phyloP scores from a whole-genome alignment of 768 basidiomycete genomes.

The Chalciporus chontae region DNA sequence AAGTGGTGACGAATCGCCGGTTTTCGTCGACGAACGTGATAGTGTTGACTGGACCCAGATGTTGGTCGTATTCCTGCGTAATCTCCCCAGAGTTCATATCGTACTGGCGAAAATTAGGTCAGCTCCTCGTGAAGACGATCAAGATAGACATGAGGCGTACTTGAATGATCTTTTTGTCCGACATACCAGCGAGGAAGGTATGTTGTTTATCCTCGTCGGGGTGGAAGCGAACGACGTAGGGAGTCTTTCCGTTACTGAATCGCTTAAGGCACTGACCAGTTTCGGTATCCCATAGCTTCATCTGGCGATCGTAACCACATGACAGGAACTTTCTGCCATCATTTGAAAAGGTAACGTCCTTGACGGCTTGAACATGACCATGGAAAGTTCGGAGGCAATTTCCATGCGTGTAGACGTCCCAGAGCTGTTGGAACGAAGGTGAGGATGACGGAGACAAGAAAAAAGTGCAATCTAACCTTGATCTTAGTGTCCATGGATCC shows the following conservation, averaged over 20 bases:
- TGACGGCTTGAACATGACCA: slow-evolving; percentile 94
- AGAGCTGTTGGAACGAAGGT: slow-evolving; percentile 58
- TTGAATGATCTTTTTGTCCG: slow-evolving; percentile 98
- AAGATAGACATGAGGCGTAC: slow-evolving; percentile 39
- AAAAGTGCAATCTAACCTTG: slow-evolving; percentile 52
- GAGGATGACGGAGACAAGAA: background rate
- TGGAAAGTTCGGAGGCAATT: slow-evolving; percentile 97
- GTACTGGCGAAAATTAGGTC: slow-evolving; percentile 51
- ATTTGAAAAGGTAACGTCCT: slow-evolving; percentile 94
- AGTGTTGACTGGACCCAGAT: slow-evolving; percentile 96
- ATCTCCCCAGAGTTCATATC: slow-evolving; percentile 95
- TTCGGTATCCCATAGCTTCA: slow-evolving; percentile 99
- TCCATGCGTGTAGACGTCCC: slow-evolving; percentile 97
- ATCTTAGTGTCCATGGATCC: slow-evolving; percentile 99
- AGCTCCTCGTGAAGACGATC: background rate
- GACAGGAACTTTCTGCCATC: slow-evolving; percentile 87
- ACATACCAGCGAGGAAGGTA: slow-evolving; percentile 97
- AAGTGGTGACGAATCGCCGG: slow-evolving; percentile 94
- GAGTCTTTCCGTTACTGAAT: slow-evolving; percentile 96
- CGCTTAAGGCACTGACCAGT: slow-evolving; percentile 96
- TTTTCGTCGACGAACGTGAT: slow-evolving; percentile 99
- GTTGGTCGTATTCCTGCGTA: slow-evolving; percentile 97
- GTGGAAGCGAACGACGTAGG: slow-evolving; percentile 93
- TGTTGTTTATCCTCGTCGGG: slow-evolving; percentile 96
- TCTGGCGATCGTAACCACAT: slow-evolving; percentile 92